These are phyloP conservation scores for Spencermartinsiella ligniputridi DNA, from an alignment of 1,139 yeast species.

Conservation along the genomic window DNA sequence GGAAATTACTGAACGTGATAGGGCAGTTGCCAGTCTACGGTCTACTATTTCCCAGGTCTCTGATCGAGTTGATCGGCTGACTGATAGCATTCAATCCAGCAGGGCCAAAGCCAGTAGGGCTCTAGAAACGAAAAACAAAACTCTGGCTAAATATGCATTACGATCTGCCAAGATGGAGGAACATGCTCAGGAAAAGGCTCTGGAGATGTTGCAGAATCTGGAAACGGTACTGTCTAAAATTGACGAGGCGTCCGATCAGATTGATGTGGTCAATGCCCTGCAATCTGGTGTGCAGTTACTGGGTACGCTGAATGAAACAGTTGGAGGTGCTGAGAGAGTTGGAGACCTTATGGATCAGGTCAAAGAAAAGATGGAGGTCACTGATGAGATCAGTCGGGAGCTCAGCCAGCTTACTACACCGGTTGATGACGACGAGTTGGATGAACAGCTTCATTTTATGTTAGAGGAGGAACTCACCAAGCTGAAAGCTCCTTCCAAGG, in stretches of 20 bases:
- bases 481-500: neutral
- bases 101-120: conserved; percentile 25
- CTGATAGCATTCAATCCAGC: conserved; percentile 21
- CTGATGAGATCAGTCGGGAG: conserved; percentile 32
- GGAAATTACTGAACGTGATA: conserved; percentile 29
- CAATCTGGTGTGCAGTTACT: conserved; percentile 30
- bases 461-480: conserved; percentile 4
- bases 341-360: conserved; percentile 34
- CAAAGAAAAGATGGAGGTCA: conserved; percentile 30
- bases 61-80: conserved; percentile 25
- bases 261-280: conserved; percentile 29
- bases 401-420: conserved; percentile 18
- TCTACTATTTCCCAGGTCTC: conserved; percentile 26
- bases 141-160: conserved; percentile 29
- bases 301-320: conserved; percentile 28
- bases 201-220: conserved; percentile 31
- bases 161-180: conserved; percentile 26
- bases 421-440: conserved; percentile 30
- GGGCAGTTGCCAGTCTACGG: conserved; percentile 30
- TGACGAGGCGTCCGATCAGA: conserved; percentile 26
- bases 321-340: conserved; percentile 35
- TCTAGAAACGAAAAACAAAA: conserved; percentile 21
- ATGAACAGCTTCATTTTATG: conserved; percentile 25
- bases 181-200: conserved; percentile 26
- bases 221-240: conserved; percentile 30